phyloP scores from a whole-genome alignment of 2,329 filamentous ascomycete genomes.

The Aspergillus costaricaensis region DNA sequence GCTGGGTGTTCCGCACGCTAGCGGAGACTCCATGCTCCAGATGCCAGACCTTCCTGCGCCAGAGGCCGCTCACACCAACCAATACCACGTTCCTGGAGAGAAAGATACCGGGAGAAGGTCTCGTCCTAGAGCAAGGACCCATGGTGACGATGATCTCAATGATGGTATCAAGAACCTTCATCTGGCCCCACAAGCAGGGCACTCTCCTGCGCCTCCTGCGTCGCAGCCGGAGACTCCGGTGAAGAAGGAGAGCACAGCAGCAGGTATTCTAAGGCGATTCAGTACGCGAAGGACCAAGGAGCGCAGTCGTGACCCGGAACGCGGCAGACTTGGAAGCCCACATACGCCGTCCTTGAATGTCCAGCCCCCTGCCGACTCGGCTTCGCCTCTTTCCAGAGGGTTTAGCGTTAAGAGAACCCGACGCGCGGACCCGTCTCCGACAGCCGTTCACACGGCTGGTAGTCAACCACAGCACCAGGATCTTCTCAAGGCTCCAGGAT shows the following conservation, averaged over 20 bases:
- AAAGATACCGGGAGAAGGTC: slow-evolving; percentile 81
- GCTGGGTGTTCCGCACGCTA: slow-evolving; percentile 57
- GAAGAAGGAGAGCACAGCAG: slow-evolving; percentile 86
- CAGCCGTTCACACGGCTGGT: slow-evolving; percentile 59
- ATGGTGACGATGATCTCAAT: slow-evolving; percentile 87
- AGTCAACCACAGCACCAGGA: slow-evolving; percentile 74
- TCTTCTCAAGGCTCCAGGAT: slow-evolving; percentile 71
- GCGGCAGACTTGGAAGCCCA: slow-evolving; percentile 59
- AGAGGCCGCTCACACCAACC: slow-evolving; percentile 85
- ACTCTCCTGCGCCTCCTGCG: slow-evolving; percentile 55
- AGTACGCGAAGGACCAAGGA: slow-evolving; percentile 79
- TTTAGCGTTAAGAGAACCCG: slow-evolving; percentile 75
- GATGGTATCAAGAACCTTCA: slow-evolving; percentile 71
- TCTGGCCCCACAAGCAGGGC: slow-evolving; percentile 50
- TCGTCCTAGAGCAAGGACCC: slow-evolving; percentile 82
- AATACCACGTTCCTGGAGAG: slow-evolving; percentile 88
- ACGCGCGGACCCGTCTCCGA: slow-evolving; percentile 55
- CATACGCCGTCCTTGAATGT: slow-evolving; percentile 77
- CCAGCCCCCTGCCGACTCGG: slow-evolving; percentile 71
- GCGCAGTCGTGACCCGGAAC: slow-evolving; percentile 46
- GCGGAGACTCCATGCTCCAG: slow-evolving; percentile 59
- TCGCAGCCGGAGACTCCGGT: slow-evolving; percentile 61
- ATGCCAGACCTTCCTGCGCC: slow-evolving; percentile 78
- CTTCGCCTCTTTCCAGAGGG: slow-evolving; percentile 73
- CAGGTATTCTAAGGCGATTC: slow-evolving; percentile 80